phyloP scores from a whole-genome alignment of 179 eudicot species.

The Spinacia oleracea region DNA sequence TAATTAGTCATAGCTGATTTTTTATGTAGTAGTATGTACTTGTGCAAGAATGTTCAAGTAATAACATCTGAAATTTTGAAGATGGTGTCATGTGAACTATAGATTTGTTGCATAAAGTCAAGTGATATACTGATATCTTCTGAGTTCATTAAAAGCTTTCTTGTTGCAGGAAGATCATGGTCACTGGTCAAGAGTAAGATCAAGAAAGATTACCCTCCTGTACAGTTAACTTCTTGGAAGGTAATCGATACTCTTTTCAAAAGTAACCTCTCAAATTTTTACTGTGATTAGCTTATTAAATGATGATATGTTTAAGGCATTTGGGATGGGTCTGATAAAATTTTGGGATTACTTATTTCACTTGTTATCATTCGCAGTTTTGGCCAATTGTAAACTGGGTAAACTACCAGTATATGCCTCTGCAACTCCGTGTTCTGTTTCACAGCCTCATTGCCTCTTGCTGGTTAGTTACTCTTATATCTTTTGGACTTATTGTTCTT shows the following conservation, averaged over 20 bases:
- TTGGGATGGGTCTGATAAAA: background rate
- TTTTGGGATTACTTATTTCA: background rate
- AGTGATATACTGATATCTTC: background rate
- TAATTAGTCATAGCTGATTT: too few relatives aligned
- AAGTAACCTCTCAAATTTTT: background rate
- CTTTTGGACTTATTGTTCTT: background rate
- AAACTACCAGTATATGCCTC: constrained; percentile 64
- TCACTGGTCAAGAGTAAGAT: constrained; percentile 45
- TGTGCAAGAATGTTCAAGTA: background rate
- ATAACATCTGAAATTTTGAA: background rate
- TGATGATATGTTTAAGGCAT: background rate
- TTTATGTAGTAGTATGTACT: background rate
- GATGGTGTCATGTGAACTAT: too few relatives aligned
- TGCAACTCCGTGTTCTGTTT: constrained; percentile 58
- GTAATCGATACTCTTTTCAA: constrained; percentile 24
- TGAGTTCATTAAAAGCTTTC: background rate
- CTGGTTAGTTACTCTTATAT: constrained; percentile 42
- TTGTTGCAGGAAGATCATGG: constrained; percentile 47
- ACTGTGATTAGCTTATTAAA: background rate
- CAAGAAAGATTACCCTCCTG: constrained; percentile 46
- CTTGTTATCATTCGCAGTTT: constrained; percentile 35
- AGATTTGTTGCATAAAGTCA: background rate
- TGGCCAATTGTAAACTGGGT: constrained; percentile 62
- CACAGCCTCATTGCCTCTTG: constrained; percentile 54
- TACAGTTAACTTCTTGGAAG: constrained; percentile 60